These are phyloP conservation scores for Xerocomus spinulosus DNA, from an alignment of 768 basidiomycete species.

Conservation along the genomic window DNA sequence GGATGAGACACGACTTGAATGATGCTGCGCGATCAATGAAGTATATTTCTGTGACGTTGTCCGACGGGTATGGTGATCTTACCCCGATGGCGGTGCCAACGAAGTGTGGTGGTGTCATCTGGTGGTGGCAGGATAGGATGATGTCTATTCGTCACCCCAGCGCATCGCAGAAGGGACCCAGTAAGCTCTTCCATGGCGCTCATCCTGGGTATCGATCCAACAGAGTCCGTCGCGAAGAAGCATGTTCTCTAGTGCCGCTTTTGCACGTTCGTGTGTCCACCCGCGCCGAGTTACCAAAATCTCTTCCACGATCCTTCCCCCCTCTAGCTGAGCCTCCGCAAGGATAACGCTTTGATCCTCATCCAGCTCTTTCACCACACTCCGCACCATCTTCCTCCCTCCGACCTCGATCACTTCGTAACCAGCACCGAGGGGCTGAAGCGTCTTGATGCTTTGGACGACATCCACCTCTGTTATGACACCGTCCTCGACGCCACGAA, in stretches of 20 bases:
- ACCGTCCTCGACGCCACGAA: conserved; percentile 67
- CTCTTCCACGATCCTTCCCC: conserved; percentile 67
- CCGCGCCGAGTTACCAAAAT: conserved; percentile 54
- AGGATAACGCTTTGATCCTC: conserved; percentile 83
- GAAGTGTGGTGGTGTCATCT: too few relatives aligned
- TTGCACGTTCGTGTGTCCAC: conserved; percentile 78
- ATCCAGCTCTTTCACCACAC: conserved; percentile 86
- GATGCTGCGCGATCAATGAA: too few relatives aligned
- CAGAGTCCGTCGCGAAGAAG: conserved; percentile 85
- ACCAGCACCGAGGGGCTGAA: conserved; percentile 87
- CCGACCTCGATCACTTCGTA: conserved; percentile 79
- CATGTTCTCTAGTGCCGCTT: conserved; percentile 83
- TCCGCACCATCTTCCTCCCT: conserved; percentile 74
- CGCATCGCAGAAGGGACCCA: conserved; percentile 88
- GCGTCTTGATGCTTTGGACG: conserved; percentile 74
- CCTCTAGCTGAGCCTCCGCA: conserved; percentile 62
- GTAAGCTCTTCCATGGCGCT: conserved; percentile 58
- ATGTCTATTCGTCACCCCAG: conserved; percentile 63
- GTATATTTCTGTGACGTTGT: too few relatives aligned
- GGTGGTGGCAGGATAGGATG: too few relatives aligned
- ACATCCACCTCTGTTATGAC: conserved; percentile 84
- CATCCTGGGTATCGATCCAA: conserved; percentile 92
- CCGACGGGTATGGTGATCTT: too few relatives aligned
- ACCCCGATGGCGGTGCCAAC: too few relatives aligned
- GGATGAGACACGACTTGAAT: too few relatives aligned